A percentile compares a stretch with the other conserved stretches of the same genome.
Conservation (phyloP, 2,329 filamentous ascomycete species). For the Diaporthe sp. region DNA sequence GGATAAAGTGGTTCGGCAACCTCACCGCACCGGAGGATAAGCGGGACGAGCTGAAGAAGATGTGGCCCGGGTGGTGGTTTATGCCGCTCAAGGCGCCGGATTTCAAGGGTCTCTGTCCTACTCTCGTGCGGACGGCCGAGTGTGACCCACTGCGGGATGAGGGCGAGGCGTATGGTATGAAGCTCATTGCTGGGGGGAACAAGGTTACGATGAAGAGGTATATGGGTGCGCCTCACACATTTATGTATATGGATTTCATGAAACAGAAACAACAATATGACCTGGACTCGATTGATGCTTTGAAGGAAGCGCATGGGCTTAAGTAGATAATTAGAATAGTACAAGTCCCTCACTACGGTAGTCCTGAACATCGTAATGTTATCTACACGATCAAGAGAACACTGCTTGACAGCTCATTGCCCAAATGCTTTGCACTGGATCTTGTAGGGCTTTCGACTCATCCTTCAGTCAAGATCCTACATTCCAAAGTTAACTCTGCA, state of each 20-base stretch:
- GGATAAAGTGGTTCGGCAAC: conserved; percentile 50
- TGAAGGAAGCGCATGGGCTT: conserved; percentile 48
- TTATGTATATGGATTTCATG: conserved; percentile 48
- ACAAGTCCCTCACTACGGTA: too few relatives aligned
- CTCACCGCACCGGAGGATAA: conserved; percentile 46
- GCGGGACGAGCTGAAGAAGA: conserved; percentile 42
- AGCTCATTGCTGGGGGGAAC: conserved; percentile 51
- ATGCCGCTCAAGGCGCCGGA: conserved; percentile 48
- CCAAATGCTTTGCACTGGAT: too few relatives aligned
- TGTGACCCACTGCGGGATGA: conserved; percentile 56
- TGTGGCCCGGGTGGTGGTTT: conserved; percentile 52
- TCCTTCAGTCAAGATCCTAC: too few relatives aligned
- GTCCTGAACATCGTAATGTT: too few relatives aligned
- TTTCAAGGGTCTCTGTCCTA: conserved; percentile 50
- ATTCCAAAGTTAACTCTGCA: too few relatives aligned
- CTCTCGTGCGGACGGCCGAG: conserved; percentile 50
- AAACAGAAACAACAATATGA: conserved; percentile 51
- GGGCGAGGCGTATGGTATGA: conserved; percentile 54
- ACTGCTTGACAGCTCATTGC: too few relatives aligned
- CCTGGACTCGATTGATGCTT: conserved; percentile 47
- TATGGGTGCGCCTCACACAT: conserved; percentile 53
- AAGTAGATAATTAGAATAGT: neutral
- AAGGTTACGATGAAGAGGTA: conserved; percentile 54
- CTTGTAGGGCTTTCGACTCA: too few relatives aligned
- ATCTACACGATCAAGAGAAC: too few relatives aligned